Evolutionary conservation across 495 filamentous ascomycete species (phyloP), one percentile per base, ranked within the genome.

Genomic region (Tuber brumale): DNA sequence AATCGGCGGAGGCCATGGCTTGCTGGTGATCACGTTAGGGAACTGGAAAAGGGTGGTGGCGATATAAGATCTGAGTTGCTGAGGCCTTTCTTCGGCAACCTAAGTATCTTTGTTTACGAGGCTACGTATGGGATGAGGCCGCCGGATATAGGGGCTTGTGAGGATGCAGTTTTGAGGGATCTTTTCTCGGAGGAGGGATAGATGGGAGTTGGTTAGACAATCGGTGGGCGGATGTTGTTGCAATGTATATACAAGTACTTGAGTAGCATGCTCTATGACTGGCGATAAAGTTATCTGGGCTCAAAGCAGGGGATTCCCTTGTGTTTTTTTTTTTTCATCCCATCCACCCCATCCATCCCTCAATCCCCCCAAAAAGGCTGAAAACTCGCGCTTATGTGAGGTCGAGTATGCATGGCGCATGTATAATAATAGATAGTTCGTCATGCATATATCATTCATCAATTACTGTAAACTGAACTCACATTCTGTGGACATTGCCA

Each of bases 61-160:
- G 78, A 83, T 61, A 76, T 83, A 41, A 81, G 73, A 70, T 69
- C 74, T 41, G 76, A 91, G 80, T 88, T 97, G 46, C 83, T 98
- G 75, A 87, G 91, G 78, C 95, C 96, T 0, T 98, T 97, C 86
- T 93, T 98, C 79, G 91, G 91, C 61, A 91, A 94, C 77, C 85
- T 99, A 75, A 97, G 94, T 80, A 97, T 98, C 72, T 92, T 90
- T 82, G 91, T 92, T 12, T 99, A 96, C 84, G 96, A 98, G 85
- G 91, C 90, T 41, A 96, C 92, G 69, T 99, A 98, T 82, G 89
- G 90, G 35, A 96, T 97, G 91, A 89, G 89, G 71, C 84, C 83
- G 72, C 86, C 91, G 45, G 94, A 96, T 84, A 82, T 88, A 81
- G 88, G 89, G 71, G 87, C 86, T n/a, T 95, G 91, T 81, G 87